Base-by-base conservation (phyloP, 257 asterid species). In the Ehretia macrophylla region DNA sequence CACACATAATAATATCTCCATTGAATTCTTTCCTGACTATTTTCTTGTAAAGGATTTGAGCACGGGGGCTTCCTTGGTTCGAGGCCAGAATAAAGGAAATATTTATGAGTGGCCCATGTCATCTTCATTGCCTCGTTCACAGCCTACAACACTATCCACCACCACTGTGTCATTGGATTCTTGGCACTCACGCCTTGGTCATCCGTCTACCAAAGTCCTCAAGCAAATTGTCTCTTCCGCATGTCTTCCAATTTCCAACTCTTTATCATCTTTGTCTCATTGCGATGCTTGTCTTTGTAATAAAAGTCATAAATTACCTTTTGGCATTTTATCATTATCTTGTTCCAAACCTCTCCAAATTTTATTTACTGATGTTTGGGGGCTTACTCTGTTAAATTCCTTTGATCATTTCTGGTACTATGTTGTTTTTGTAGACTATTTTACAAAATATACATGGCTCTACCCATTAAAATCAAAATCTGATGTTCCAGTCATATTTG, bases 31-130 rank as follows among this genome's bases (percentile, higher is more conserved):
- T n/a, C n/a, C n/a, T n/a, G n/a, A n/a, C 32, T 10, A 8, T 18
- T 48, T 60, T 49, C 8, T 45, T 48, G 48, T 60, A 32, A 49
- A 60, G 46, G 57, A 51, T 23, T 23, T 60, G n/a, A 49, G 22
- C 9, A 60, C n/a, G 18, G 56, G 65, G 65, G 65, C 27, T 45
- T 22, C 38, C 17, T 32, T 47, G 9, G 13, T 23, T 8, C 16
- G 5, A 5, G 23, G 8, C 10, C 44, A 18, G 53, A 48, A 56
- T 60, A 47, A 60, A 22, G 17, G 27, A 0, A 50, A 46, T 12
- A n/a, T n/a, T n/a, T n/a, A n/a, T n/a, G n/a, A n/a, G n/a, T n/a
- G n/a, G n/a, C n/a, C n/a, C n/a, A n/a, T 8, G 20, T 11, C 22
- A 60, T 11, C 46, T 23, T 12, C 45, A 47, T 60, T 22, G 46